Evolutionary conservation across 768 basidiomycete genomes (phyloP), one percentile per base, ranked within the genome.

Genomic region (Mycena sanguinolenta): DNA sequence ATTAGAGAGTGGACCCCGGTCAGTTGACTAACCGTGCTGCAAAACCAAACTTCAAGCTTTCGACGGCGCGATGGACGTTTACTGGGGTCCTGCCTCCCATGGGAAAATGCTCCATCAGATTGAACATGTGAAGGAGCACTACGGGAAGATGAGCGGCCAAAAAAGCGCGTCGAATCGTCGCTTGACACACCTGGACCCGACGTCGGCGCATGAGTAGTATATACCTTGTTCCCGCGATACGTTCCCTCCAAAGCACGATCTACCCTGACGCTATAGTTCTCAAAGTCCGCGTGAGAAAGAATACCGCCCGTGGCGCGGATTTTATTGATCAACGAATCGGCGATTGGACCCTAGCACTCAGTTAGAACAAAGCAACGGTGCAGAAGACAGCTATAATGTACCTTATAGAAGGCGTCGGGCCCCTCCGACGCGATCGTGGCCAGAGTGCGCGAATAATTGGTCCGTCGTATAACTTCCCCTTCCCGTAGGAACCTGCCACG

Each of bases 71-170:
- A 78, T 99, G 98, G 3, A 88, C 84, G 72, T 90, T 93, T 19
- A 95, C 77, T 0, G 85, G 84, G n/a, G 85, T 90, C 71, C 84
- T 79, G 53, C 89, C 89, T 28, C 82, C 81, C 21, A 85, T 73
- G 38, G 88, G 79, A 75, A 88, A 98, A n/a, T 87, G 85, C 77
- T 98, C 96, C 54, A 97, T 82, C 23, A 96, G 78, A 77, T 98
- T 98, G n/a, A 99, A 83, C 87, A 98, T 93, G 77, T 95, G 93
- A 46, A 98, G 82, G 49, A 99, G 82, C n/a, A 94, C 94, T 85
- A n/a, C n/a, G 32, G 17, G 23, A 57, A 57, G 55, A 36, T 42
- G 63, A 52, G 61, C 52, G 68, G 42, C 4, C 17, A 27, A 64
- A 52, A 57, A 53, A 19, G 28, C 25, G 30, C 57, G 27, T 28